Percentiles rank a stretch among this genome's conserved stretches.
phyloP scores from a whole-genome alignment of 1,284 basidiomycete genomes.

The Heterobasidion irregulare region DNA sequence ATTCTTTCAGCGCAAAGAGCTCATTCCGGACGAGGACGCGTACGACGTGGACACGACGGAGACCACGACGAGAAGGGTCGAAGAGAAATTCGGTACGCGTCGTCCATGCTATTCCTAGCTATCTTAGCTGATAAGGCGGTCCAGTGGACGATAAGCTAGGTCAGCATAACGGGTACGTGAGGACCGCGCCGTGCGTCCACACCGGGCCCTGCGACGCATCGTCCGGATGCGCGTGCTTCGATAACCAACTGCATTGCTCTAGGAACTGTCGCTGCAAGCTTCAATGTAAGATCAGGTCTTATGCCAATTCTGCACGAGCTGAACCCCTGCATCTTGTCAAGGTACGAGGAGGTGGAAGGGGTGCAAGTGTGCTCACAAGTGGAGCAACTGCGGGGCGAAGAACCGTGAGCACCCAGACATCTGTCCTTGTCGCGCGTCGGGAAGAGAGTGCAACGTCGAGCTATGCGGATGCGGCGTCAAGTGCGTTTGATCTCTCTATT shows the following conservation, averaged over 20 bases:
- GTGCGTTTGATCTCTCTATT: slow-evolving; percentile 16
- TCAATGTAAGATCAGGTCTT: slow-evolving; percentile 21
- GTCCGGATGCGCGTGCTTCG: slow-evolving; percentile 26
- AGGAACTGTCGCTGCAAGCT: slow-evolving; percentile 13
- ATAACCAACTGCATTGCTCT: slow-evolving; percentile 13
- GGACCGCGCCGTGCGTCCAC: slow-evolving; percentile 29
- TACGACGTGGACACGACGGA: not conserved
- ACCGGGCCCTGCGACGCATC: slow-evolving; percentile 26
- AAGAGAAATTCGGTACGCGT: not conserved
- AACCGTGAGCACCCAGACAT: not conserved
- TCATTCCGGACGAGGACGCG: not conserved
- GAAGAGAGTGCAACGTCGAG: slow-evolving; percentile 36
- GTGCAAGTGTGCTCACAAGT: slow-evolving; percentile 25
- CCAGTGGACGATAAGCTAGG: not conserved
- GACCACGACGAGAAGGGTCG: not conserved
- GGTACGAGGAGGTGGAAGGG: slow-evolving; percentile 31
- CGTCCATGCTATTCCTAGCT: not conserved
- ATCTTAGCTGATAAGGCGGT: too few species aligned
- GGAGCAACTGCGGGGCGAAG: not conserved
- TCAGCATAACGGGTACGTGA: slow-evolving; percentile 6
- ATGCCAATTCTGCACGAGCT: not conserved
- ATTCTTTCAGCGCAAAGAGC: not conserved
- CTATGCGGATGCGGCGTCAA: slow-evolving; percentile 24
- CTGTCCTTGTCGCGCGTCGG: slow-evolving; percentile 26
- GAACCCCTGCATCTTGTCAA: slow-evolving; percentile 7